Base-by-base conservation (phyloP, 2,329 filamentous ascomycete species). In the Aspergillus uvarum region DNA sequence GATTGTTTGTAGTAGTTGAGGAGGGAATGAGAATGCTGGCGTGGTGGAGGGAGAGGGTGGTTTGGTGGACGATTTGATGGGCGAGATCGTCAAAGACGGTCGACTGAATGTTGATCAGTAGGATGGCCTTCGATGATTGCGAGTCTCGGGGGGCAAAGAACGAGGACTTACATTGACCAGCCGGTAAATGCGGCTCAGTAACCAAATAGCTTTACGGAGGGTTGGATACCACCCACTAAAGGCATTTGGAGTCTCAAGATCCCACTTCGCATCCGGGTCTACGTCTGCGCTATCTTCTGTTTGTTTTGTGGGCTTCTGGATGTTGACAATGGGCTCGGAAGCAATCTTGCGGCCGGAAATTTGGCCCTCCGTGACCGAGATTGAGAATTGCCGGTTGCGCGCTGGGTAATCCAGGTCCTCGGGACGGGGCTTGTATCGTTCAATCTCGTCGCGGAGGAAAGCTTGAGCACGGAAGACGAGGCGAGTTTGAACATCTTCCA, bases 11-110 rank as follows among this genome's bases (percentile, higher is more conserved):
- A 16, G 83, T 81, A n/a, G 83, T 81, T 58, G 85, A 86, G 38
- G 83, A 83, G 58, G 87, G 84, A 66, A 96, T 89, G 61, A 85
- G 85, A 5, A 83, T 80, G 66, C 92, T 90, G 29, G 92, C 94
- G 54, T 87, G 84, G 64, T 92, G 86, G 19, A 99, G 84, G 3
- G 93, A 92, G 54, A 89, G 79, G 0, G 93, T 97, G 1, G 93
- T 95, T 75, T 96, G 91, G 69, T 94, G 90, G 26, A 99, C 91
- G 65, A 98, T 95, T 68, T 87, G 87, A 71, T 91, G 89, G 5
- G 88, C 88, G 3, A 91, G 81, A 67, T 91, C 88, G 66, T 89
- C 87, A 68, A 89, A 89, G 47, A 89, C 85, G 22, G 84, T 85
- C 59, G 86, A 87, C 83, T 86, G 56, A 12, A 16, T 19, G 16